These are phyloP conservation scores for Tylopilus subfusipes DNA, from an alignment of 768 basidiomycete species.

Conservation along the genomic window DNA sequence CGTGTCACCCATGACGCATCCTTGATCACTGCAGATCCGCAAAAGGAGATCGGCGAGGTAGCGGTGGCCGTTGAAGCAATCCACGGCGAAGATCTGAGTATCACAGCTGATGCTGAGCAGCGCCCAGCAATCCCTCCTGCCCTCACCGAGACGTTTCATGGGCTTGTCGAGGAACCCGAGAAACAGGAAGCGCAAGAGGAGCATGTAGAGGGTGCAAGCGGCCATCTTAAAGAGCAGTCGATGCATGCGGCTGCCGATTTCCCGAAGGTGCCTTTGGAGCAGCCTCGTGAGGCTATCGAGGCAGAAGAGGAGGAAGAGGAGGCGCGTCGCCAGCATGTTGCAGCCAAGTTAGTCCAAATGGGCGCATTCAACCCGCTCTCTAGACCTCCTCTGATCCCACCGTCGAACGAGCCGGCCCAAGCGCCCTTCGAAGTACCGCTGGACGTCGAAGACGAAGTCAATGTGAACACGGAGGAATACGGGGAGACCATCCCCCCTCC, in stretches of 20 bases:
- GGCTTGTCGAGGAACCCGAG: slow-evolving; percentile 6
- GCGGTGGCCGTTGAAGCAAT: not conserved
- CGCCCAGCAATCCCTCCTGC: not conserved
- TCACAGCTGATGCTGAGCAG: not conserved
- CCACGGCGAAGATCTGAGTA: not conserved
- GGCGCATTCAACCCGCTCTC: slow-evolving; percentile 59
- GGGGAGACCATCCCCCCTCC: slow-evolving; percentile 20
- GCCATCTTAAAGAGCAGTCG: not conserved
- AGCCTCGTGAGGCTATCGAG: not conserved
- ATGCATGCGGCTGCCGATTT: slow-evolving; percentile 3
- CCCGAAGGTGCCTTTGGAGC: slow-evolving; percentile 2
- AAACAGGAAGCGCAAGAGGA: slow-evolving; percentile 16
- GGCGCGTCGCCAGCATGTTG: slow-evolving; percentile 52
- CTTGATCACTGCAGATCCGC: slow-evolving; percentile 5
- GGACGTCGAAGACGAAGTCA: slow-evolving; percentile 22
- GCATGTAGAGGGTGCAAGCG: slow-evolving; percentile 1
- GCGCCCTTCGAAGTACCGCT: slow-evolving; percentile 2
- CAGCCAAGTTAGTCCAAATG: slow-evolving; percentile 58
- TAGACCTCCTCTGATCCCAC: slow-evolving; percentile 29
- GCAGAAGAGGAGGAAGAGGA: slow-evolving; percentile 45
- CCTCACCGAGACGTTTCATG: slow-evolving; percentile 2
- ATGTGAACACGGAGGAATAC: slow-evolving; percentile 26
- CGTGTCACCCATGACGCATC: not conserved
- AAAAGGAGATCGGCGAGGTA: slow-evolving; percentile 11
- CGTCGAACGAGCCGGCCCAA: slow-evolving; percentile 10